These are phyloP conservation scores for Alternaria ethzedia DNA, from an alignment of 2,329 filamentous ascomycete species.

Conservation along the genomic window DNA sequence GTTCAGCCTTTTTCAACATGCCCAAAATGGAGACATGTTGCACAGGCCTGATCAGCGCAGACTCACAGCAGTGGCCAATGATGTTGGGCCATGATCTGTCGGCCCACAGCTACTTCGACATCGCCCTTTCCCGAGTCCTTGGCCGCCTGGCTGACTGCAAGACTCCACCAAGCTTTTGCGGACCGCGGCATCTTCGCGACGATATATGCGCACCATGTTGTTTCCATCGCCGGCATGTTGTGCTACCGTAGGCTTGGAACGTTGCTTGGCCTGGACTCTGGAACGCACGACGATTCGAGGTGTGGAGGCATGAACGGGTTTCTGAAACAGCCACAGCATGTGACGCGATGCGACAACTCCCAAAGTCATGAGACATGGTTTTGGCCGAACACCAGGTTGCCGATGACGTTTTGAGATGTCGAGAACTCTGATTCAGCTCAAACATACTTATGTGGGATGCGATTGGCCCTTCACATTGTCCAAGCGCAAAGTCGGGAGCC, in stretches of 20 bases:
- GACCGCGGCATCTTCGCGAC: neutral
- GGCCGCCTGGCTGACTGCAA: slow-evolving; percentile 2
- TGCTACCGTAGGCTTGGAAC: slow-evolving; percentile 8
- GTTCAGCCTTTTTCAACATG: neutral
- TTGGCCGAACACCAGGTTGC: neutral
- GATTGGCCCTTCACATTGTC: neutral
- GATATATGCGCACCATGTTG: neutral
- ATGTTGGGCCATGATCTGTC: neutral
- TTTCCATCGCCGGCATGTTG: neutral
- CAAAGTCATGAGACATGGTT: neutral
- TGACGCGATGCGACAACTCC: slow-evolving; percentile 2
- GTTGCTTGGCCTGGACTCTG: slow-evolving; percentile 11
- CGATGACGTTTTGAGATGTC: neutral
- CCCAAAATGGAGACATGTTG: neutral
- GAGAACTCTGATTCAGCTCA: neutral
- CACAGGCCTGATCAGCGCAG: neutral
- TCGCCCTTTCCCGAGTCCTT: neutral
- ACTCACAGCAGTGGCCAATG: neutral
- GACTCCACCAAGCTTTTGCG: slow-evolving; percentile 19
- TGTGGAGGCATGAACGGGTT: slow-evolving; percentile 13
- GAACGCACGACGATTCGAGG: slow-evolving; percentile 21
- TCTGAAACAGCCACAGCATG: slow-evolving; percentile 21
- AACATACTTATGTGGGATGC: neutral
- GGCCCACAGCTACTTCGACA: neutral
- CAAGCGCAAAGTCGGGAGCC: neutral